Base-by-base conservation (phyloP, 345 rosid genomes). In the Pistacia atlantica region DNA sequence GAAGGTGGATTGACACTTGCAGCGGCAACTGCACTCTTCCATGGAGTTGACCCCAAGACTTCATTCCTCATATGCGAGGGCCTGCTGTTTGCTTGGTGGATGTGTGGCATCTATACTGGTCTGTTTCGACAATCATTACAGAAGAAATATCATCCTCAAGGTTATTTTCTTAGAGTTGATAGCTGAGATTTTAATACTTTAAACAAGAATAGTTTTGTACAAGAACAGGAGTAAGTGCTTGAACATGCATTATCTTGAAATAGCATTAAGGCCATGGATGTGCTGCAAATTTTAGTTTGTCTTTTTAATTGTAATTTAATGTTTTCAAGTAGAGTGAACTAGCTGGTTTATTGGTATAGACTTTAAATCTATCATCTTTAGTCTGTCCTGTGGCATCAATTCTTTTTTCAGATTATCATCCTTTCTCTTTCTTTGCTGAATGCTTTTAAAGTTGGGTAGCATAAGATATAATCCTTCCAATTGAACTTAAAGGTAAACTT, bases 101-200 rank as follows among this genome's bases (percentile, higher is more conserved):
- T 93, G 86, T 91, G 97, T 78, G 96, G 93, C 51, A 93, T 93
- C 77, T 90, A 92, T 75, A 87, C 91, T 49, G 97, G 96, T 51
- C 73, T 90, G 74, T 86, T 93, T 77, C 93, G 98, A 10, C 91
- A 90, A 74, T 84, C 92, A 31, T 72, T 95, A 65, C 99, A 95
- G 82, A 92, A 86, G 83, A 92, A 89, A 48, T 95, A 95, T 77
- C 98, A 95, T n/a, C 77, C 98, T 95, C 75, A 93, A 90, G 97
- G 99, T 87, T 71, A n/a, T 42, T 38, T 72, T 25, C 20, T 20
- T 22, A 38, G 65, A 12, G 25, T n/a, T 67, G 48, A 18, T 46
- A 59, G 20, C 60, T 38, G 11, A 9, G 52, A 35, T 65, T 42
- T 65, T 28, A 2, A 72, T 72, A 13, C 11, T 9, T 22, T 3